Evolutionary conservation across 169 alveolate species (phyloP).

Genomic region (Theileria sp.): DNA sequence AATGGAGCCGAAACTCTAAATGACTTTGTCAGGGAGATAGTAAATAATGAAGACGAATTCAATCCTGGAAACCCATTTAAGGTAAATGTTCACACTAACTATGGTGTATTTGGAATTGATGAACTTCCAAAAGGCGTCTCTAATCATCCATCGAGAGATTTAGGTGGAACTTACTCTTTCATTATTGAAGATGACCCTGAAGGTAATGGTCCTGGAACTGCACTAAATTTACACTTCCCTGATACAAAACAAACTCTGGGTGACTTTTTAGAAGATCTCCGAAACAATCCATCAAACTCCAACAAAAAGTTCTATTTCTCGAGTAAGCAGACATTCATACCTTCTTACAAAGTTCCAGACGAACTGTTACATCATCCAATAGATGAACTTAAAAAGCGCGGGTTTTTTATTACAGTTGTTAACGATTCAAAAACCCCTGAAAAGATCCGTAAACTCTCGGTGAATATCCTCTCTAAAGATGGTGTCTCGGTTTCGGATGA

Average conservation of each 20-base stretch:
- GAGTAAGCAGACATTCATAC: conserved; percentile 35
- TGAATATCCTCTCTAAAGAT: conserved; percentile 49
- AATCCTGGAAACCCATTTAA: conserved; percentile 58
- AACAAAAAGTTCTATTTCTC: conserved; percentile 40
- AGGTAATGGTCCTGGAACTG: conserved; percentile 59
- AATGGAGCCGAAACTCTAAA: conserved; percentile 41
- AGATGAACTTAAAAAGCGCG: conserved; percentile 33
- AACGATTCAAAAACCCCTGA: conserved; percentile 36
- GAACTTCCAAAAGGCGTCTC: conserved; percentile 36
- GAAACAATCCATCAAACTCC: conserved; percentile 34
- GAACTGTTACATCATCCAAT: conserved; percentile 44
- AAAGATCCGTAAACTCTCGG: conserved; percentile 22
- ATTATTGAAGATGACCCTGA: conserved; percentile 41
- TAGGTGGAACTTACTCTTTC: conserved; percentile 49
- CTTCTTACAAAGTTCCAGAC: conserved; percentile 41
- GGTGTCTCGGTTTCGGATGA: conserved; percentile 25
- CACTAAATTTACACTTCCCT: conserved; percentile 50
- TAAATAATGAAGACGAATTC: conserved; percentile 36
- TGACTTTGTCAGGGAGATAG: conserved; percentile 53
- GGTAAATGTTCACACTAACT: conserved; percentile 39
- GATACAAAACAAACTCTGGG: conserved; percentile 28
- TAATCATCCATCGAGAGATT: conserved; percentile 48
- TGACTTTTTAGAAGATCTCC: conserved; percentile 13
- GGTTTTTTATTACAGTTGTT: conserved; percentile 36
- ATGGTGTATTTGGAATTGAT: conserved; percentile 26